phyloP scores from a whole-genome alignment of 768 basidiomycete species.

The Rhodotorula taiwanensis region DNA sequence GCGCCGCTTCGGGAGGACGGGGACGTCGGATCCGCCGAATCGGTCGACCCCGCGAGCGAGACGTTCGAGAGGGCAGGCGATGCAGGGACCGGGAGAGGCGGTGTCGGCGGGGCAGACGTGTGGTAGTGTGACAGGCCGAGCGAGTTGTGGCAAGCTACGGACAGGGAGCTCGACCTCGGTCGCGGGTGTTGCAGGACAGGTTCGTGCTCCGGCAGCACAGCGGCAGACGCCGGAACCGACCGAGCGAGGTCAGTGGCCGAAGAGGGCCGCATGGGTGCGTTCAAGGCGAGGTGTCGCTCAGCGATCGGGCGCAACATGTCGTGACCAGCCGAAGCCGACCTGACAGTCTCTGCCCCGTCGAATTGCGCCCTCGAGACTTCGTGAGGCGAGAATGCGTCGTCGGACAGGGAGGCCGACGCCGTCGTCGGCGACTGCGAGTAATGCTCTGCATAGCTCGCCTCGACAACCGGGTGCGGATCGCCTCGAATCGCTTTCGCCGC shows the following conservation, averaged over 20 bases:
- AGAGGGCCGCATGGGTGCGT: constrained; percentile 9
- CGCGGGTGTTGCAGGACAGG: constrained; percentile 4
- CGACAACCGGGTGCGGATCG: too few relatives aligned
- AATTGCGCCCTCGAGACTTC: neutral
- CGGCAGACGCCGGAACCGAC: neutral
- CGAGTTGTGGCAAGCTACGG: neutral
- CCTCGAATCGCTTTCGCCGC: too few relatives aligned
- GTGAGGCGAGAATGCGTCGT: neutral
- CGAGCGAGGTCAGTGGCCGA: neutral
- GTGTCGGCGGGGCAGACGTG: neutral
- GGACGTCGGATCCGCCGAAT: too few relatives aligned
- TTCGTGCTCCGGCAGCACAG: neutral
- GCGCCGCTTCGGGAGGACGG: neutral
- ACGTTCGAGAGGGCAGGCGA: neutral
- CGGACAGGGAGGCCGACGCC: too few relatives aligned
- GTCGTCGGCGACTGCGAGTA: too few relatives aligned
- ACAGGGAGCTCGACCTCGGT: constrained; percentile 26
- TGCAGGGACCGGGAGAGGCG: neutral
- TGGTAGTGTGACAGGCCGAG: too few relatives aligned
- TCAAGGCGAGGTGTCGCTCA: neutral
- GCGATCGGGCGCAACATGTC: constrained; percentile 12
- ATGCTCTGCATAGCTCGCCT: too few relatives aligned
- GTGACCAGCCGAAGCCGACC: constrained; percentile 15
- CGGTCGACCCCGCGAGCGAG: neutral
- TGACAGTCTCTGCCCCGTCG: neutral